Conservation (phyloP, 768 basidiomycete genomes). For the Trametes cingulata region DNA sequence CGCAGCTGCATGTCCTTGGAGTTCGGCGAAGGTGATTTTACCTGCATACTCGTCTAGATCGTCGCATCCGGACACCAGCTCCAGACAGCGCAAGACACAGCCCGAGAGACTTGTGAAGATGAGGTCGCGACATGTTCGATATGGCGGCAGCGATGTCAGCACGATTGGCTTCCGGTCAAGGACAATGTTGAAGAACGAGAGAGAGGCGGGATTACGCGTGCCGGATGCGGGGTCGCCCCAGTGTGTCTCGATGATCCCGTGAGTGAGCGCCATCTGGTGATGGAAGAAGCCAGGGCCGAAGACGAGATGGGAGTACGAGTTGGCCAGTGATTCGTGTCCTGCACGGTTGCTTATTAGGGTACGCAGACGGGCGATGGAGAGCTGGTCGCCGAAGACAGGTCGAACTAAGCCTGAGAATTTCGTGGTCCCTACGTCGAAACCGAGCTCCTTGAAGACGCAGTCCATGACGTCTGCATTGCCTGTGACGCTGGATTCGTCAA, state of each 20-base stretch:
- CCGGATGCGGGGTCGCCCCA: slow-evolving; percentile 15
- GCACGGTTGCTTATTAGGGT: slow-evolving; percentile 33
- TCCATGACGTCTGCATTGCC: slow-evolving; percentile 37
- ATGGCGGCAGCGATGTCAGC: slow-evolving; percentile 30
- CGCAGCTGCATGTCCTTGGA: slow-evolving; percentile 23
- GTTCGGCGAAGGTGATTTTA: slow-evolving; percentile 23
- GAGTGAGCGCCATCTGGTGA: slow-evolving; percentile 37
- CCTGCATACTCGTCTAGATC: slow-evolving; percentile 26
- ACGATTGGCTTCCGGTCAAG: slow-evolving; percentile 33
- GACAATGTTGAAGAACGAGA: slow-evolving; percentile 37
- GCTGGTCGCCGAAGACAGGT: slow-evolving; percentile 37
- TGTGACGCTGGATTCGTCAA: slow-evolving; percentile 38
- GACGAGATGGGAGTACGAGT: slow-evolving; percentile 28
- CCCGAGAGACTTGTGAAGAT: slow-evolving; percentile 34
- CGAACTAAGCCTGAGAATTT: slow-evolving; percentile 12
- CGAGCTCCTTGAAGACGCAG: slow-evolving; percentile 31
- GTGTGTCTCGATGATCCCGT: slow-evolving; percentile 33
- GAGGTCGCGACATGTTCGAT: slow-evolving; percentile 33
- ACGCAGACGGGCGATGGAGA: slow-evolving; percentile 37
- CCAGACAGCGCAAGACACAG: slow-evolving; percentile 31
- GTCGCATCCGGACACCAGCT: slow-evolving; percentile 18
- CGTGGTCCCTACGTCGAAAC: slow-evolving; percentile 10
- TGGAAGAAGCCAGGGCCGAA: slow-evolving; percentile 41
- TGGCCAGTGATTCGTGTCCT: slow-evolving; percentile 31
- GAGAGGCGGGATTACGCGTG: slow-evolving; percentile 33